Evolutionary conservation across 495 filamentous ascomycete species (phyloP), one percentile per base, ranked within the genome.

Genomic region (Sabuloglossum arenarium): DNA sequence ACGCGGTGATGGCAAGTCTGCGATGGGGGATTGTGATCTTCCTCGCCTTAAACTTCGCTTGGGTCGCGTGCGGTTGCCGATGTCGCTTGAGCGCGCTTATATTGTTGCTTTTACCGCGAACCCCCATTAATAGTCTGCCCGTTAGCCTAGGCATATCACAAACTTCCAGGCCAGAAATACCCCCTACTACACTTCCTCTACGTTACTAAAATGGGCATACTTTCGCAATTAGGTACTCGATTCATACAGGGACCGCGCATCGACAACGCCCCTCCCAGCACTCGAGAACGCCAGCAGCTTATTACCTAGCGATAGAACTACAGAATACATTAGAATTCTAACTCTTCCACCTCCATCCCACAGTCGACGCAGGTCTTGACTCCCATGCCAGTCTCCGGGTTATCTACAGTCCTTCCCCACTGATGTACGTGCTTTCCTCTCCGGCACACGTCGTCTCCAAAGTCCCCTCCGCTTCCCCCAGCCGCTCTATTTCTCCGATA

Each of bases 301-400:
- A 21, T 43, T 21, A 23, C 39, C 3, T 4, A n/a, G 19, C 3
- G 1, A 43, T 43, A 12, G 19, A 43, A n/a, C 39, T 21, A 10
- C 39, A 29, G 23, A 14, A 12, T 45, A 12, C 51, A 55, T 62
- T 63, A 95, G 59, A 97, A 84, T 65, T 93, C 88, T 64, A 96
- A 64, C 69, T 97, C 93, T 64, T 99, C 93, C 53, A 96, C 84
- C 70, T 97, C 89, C 86, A 97, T 94, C 24, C 86, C 85, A 69
- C 93, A 99, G 31, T 80, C 83, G 54, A 82, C 74, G 67, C 91
- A 97, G 3, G 78, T 87, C 74, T 88, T 93, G 49, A 85, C 80
- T 21, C 75, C 82, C 63, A 84, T 77, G 0, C 88, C 93, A 0
- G 73, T 78, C 49, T 89, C 84, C 37, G 76, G 80, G 63, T 89